Base-by-base conservation (phyloP, 768 basidiomycete species). In the Russula sp. region DNA sequence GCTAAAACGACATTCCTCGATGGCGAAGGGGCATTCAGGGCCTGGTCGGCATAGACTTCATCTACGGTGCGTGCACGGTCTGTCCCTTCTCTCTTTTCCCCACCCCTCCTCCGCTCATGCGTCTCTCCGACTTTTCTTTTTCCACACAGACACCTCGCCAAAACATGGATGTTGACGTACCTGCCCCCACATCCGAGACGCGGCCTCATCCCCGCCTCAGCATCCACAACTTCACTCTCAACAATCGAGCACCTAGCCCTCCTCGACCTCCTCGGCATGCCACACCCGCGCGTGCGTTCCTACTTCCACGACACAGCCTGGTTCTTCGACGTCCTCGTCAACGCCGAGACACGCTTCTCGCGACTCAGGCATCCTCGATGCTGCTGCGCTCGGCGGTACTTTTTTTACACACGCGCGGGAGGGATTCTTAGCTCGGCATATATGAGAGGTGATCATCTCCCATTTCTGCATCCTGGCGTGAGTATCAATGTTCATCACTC, bases 381-480 rank as follows among this genome's bases (percentile, higher is more conserved):
- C 80, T 5, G 77, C 80, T 22, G 71, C 54, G 71, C 69, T 52
- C 79, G 74, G 78, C 44, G n/a, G 42, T 7, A 88, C 68, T 95
- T 87, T 75, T 94, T 95, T 76, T 70, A 76, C 30, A 76, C 82
- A 48, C 81, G 90, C 54, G 71, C 69, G 1, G 73, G 72, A 1
- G 70, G 63, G n/a, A 75, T 77, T 26, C 67, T 72, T 38, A 81
- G 79, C 64, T 72, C 75, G 22, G 85, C 84, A n/a, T n/a, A n/a
- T n/a, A n/a, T n/a, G n/a, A n/a, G n/a, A n/a, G 97, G 98, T 74
- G 97, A 99, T 75, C 97, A 99, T 70, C 74, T 93, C 48, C 97
- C 97, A 24, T 98, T 99, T 78, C 71, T 96, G 56, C 75, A 78
- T 40, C 76, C 79, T 65, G 97, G 96, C 2, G 94, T 98, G 18